phyloP scores from a whole-genome alignment of 345 rosid species.

The Chamaenerion angustifolium region DNA sequence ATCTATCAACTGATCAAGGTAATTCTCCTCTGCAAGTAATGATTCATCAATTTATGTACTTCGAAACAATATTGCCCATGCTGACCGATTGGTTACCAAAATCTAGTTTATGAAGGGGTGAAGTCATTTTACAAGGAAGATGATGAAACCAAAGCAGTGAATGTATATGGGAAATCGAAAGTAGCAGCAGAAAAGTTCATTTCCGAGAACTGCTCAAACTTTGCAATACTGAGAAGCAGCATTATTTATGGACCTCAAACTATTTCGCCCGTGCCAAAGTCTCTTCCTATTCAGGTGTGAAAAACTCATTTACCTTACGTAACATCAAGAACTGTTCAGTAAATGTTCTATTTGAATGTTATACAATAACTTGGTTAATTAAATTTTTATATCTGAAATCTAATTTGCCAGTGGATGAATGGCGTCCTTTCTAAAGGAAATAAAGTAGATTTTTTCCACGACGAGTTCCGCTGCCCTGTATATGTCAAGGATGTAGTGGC shows the following conservation, averaged over 20 bases:
- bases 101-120: conserved; percentile 67
- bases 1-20: conserved; percentile 95
- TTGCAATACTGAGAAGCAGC: conserved; percentile 75
- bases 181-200: conserved; percentile 66
- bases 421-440: conserved; percentile 58
- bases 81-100: background rate
- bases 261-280: conserved; percentile 70
- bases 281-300: conserved; percentile 75
- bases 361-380: background rate
- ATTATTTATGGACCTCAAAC: conserved; percentile 82
- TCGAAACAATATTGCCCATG: background rate
- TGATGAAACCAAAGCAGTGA: conserved; percentile 59
- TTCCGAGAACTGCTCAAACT: conserved; percentile 40
- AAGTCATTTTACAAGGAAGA: conserved; percentile 92
- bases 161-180: conserved; percentile 81
- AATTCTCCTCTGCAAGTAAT: background rate
- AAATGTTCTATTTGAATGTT: background rate
- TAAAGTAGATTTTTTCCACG: conserved; percentile 50
- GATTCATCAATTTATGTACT: background rate
- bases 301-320: background rate
- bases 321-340: too few relatives aligned
- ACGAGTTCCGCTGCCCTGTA: conserved; percentile 85
- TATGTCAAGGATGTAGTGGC: conserved; percentile 65
- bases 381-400: background rate
- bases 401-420: conserved; percentile 57